These are phyloP conservation scores for Otatea glauca DNA, from an alignment of 176 grass and related monocot genomes.

Conservation along the genomic window DNA sequence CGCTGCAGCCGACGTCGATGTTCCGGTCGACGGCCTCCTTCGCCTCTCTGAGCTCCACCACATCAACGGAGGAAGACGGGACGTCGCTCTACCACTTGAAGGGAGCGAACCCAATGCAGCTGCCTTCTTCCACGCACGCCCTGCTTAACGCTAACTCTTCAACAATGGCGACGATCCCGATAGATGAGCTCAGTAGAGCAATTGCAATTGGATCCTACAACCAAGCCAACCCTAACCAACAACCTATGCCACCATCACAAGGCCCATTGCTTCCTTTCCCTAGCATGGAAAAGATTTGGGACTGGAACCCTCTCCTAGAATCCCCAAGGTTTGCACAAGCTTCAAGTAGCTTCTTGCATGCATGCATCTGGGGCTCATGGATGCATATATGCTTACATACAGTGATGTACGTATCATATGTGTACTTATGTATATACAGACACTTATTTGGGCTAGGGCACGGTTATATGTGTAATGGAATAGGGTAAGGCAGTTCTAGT, in stretches of 20 bases:
- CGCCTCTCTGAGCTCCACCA: conserved; percentile 70
- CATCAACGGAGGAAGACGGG: conserved; percentile 83
- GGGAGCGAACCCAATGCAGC: conserved; percentile 36
- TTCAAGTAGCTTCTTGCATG: conserved; percentile 66
- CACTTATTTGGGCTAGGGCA: conserved; percentile 46
- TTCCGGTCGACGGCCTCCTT: conserved; percentile 59
- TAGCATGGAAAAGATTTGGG: conserved; percentile 82
- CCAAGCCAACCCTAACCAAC: conserved; percentile 31
- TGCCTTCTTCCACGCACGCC: conserved; percentile 46
- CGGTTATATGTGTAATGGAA: conserved; percentile 35
- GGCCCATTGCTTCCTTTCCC: conserved; percentile 58
- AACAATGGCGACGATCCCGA: conserved; percentile 60
- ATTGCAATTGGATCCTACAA: conserved; percentile 59
- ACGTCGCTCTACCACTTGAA: conserved; percentile 55
- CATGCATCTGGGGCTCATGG: background rate
- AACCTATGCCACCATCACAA: conserved; percentile 46
- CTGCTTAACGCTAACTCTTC: conserved; percentile 50
- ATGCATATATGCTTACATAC: background rate
- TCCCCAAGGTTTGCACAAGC: conserved; percentile 68
- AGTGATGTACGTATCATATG: conserved; percentile 19
- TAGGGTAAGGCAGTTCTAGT: conserved; percentile 32
- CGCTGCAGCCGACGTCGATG: background rate
- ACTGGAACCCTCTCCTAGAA: conserved; percentile 75
- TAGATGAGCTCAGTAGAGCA: conserved; percentile 78
- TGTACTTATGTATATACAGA: conserved; percentile 36